Evolutionary conservation across 139 green algal genomes (phyloP), one percentile per base, ranked within the genome.

Genomic region (Chlorella sp.): DNA sequence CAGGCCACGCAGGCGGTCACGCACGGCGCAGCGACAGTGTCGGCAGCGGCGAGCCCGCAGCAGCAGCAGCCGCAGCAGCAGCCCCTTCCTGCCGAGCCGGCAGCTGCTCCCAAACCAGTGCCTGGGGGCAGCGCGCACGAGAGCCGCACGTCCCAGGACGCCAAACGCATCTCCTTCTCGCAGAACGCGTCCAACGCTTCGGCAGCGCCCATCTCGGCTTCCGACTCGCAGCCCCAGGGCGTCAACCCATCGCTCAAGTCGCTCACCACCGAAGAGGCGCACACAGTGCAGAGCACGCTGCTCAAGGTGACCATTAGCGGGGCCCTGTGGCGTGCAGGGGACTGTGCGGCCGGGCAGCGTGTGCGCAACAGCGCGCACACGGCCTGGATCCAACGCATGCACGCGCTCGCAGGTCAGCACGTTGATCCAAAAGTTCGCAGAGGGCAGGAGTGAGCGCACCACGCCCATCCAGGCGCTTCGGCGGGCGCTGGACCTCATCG

Each of bases 361-460:
- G n/a, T n/a, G n/a, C n/a, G n/a, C n/a, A n/a, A n/a, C n/a, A n/a
- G n/a, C n/a, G n/a, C n/a, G n/a, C n/a, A n/a, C n/a, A n/a, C n/a
- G n/a, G n/a, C n/a, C n/a, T n/a, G n/a, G n/a, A n/a, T n/a, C n/a
- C n/a, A n/a, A n/a, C n/a, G n/a, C n/a, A n/a, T n/a, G n/a, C n/a
- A n/a, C n/a, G n/a, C n/a, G n/a, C n/a, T n/a, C 42, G 17, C 77
- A 88, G 82, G 78, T 88, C 70, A 85, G 79, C 76, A 66, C 75
- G 29, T 74, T 88, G 0, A 88, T 88, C 31, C 76, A 85, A 27
- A 79, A 71, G 5, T 85, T 88, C 74, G 76, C 82, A 3, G 82
- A 88, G 31, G 82, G 74, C 17, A 62, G 72, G 17, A 83, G 35
- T 42, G 82, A 88, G 71, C 67, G 77, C 6, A 78, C 79, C 30